phyloP scores from a whole-genome alignment of 164 flowering plant species.

The Paratinospora sagittata region DNA sequence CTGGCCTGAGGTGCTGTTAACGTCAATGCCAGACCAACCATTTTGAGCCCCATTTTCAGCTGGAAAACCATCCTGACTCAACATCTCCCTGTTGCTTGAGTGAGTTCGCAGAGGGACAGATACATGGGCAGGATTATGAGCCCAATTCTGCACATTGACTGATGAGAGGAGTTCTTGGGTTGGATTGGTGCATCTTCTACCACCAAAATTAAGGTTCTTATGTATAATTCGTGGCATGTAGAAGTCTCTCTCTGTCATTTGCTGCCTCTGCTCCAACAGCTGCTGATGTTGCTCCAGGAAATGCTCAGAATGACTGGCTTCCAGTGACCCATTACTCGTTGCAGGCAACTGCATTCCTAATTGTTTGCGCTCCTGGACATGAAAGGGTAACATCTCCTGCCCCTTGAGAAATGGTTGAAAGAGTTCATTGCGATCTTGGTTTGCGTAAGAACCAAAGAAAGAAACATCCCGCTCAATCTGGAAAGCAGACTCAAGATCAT shows the following conservation, averaged over 20 bases:
- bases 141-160: constrained; percentile 47
- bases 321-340: constrained; percentile 28
- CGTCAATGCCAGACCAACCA: constrained; percentile 44
- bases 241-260: constrained; percentile 37
- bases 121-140: constrained; percentile 27
- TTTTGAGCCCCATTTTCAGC: constrained; percentile 37
- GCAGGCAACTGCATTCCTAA: constrained; percentile 36
- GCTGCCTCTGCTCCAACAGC: constrained; percentile 40
- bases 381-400: constrained; percentile 28
- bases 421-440: constrained; percentile 41
- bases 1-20: constrained; percentile 28
- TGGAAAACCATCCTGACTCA: constrained; percentile 50
- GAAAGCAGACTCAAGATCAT: constrained; percentile 17
- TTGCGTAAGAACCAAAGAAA: constrained; percentile 37
- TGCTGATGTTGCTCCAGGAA: constrained; percentile 41
- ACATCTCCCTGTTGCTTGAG: constrained; percentile 25
- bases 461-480: constrained; percentile 23
- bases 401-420: constrained; percentile 48
- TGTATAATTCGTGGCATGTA: constrained; percentile 37
- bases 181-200: constrained; percentile 32
- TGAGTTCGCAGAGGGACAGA: constrained; percentile 35
- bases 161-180: constrained; percentile 41
- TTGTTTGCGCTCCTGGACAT: constrained; percentile 37
- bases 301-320: constrained; percentile 35
- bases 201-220: constrained; percentile 39